Base-by-base conservation (phyloP, 495 filamentous ascomycete species). In the Aspergillus indologenus region DNA sequence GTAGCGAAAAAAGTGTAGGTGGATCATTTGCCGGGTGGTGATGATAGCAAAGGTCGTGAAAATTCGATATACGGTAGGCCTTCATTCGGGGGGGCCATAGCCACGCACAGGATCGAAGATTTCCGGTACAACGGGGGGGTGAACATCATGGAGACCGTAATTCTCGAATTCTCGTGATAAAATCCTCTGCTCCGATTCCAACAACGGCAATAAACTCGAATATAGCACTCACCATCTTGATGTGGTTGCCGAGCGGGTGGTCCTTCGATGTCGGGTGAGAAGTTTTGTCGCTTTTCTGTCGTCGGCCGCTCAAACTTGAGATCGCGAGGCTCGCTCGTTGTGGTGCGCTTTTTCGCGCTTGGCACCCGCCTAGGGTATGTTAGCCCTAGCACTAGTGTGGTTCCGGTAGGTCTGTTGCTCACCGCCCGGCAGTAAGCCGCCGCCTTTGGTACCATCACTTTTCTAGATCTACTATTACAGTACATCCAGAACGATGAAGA, bases 171-270 rank as follows among this genome's bases (percentile, higher is more conserved):
- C 17, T n/a, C n/a, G n/a, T n/a, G 21, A 58, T 44, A 40, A 40
- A 40, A 40, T 45, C 51, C 26, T 12, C 19, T 59, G 23, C 43
- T 56, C 46, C 50, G 5, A 20, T 55, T 59, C 52, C 19, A 53
- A 23, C 54, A 29, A 59, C 52, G 54, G 54, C 20, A 54, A 40
- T 47, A 53, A 57, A 55, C 52, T 60, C 64, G 57, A 49, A 54
- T 55, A 62, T 57, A 68, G 53, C 45, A 78, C 80, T 81, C 73
- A 83, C 80, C 79, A 82, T 82, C 77, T 80, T 83, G 78, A 76
- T 72, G 73, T 67, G 75, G 70, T 76, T 79, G 75, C 74, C 75
- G 77, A 68, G 68, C 67, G 65, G 75, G 77, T 76, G 77, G 77
- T 75, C 75, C 74, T 40, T 76, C 68, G 71, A 68, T 74, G 75